Conservation (phyloP, 768 basidiomycete species). For the Hypholoma fasciculare region DNA sequence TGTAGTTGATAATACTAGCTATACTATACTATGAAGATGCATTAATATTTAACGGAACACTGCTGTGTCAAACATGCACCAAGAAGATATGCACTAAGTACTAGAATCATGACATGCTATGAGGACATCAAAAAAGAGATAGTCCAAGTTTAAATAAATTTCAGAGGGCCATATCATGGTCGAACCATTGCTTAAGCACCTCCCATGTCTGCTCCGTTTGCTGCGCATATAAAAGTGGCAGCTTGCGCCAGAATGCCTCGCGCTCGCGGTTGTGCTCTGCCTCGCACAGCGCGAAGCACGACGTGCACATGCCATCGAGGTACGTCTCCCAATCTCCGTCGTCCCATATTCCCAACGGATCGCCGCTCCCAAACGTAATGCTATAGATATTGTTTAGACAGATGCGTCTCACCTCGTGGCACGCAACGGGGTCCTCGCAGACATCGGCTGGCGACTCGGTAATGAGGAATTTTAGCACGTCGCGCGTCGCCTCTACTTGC, state of each 20-base stretch:
- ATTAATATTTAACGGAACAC: too few relatives aligned
- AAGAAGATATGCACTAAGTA: too few relatives aligned
- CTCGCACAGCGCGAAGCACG: neutral
- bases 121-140: neutral
- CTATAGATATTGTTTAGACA: neutral
- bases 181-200: neutral
- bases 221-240: neutral
- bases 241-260: neutral
- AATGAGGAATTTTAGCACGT: constrained; percentile 10
- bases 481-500: constrained; percentile 4
- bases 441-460: neutral
- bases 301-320: constrained; percentile 14
- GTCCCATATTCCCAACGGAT: constrained; percentile 18
- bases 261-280: neutral
- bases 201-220: neutral
- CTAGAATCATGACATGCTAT: too few relatives aligned
- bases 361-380: constrained; percentile 2
- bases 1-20: too few relatives aligned
- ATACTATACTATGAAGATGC: too few relatives aligned
- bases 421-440: neutral
- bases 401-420: neutral
- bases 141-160: neutral
- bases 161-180: neutral
- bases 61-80: too few relatives aligned
- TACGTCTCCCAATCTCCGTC: constrained; percentile 12